Conservation (phyloP, 2,329 filamentous ascomycete species). For the Sclerotinia nivalis region DNA sequence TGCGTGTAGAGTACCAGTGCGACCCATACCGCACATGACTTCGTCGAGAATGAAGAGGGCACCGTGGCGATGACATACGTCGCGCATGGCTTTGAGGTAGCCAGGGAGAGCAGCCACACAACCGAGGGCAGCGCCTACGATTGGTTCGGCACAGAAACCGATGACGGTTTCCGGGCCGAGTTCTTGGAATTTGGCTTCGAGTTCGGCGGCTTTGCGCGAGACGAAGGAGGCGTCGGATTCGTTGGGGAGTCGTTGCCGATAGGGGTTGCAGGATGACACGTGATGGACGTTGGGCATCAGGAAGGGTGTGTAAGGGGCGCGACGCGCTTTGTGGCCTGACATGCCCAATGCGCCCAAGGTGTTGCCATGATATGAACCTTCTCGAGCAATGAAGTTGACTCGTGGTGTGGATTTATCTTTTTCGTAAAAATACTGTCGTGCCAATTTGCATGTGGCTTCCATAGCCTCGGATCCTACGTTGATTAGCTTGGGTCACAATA, state of each 20-base stretch:
- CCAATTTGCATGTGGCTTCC: constrained; percentile 68
- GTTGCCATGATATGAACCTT: constrained; percentile 69
- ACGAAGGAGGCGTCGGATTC: constrained; percentile 60
- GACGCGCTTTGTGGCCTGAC: constrained; percentile 60
- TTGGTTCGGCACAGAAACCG: constrained; percentile 66
- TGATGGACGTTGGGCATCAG: constrained; percentile 55
- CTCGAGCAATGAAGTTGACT: constrained; percentile 62
- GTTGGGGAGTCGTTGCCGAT: constrained; percentile 52
- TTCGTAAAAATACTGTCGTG: constrained; percentile 66
- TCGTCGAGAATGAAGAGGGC: constrained; percentile 79
- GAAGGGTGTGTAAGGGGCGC: constrained; percentile 58
- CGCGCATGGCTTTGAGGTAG: constrained; percentile 68
- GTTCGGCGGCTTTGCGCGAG: constrained; percentile 56
- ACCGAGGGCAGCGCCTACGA: constrained; percentile 66
- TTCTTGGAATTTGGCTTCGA: constrained; percentile 61
- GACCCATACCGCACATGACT: constrained; percentile 61
- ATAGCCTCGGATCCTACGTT: constrained; percentile 63
- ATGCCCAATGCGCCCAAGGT: constrained; percentile 63
- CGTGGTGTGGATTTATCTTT: constrained; percentile 48
- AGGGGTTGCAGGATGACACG: constrained; percentile 65
- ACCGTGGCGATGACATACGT: constrained; percentile 69
- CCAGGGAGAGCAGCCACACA: constrained; percentile 66
- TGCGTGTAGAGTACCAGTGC: constrained; percentile 55
- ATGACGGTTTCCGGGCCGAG: constrained; percentile 63
- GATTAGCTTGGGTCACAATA: constrained; percentile 21